Conservation (phyloP, 2,329 filamentous ascomycete genomes). For the Phaeoacremonium minimum region DNA sequence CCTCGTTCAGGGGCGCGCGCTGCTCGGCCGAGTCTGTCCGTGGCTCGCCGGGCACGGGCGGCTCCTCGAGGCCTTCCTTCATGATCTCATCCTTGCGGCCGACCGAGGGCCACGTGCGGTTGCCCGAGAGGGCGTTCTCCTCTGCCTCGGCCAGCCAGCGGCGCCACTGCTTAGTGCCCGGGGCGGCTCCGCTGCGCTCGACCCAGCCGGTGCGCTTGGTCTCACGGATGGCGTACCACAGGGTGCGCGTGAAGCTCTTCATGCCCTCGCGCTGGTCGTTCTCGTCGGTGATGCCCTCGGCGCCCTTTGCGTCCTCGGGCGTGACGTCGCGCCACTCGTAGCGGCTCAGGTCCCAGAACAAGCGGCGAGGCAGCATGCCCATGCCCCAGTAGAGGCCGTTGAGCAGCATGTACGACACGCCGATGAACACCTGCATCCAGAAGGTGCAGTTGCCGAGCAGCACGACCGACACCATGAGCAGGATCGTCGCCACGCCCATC, state of each 20-base stretch:
- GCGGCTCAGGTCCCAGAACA: constrained; percentile 53
- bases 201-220: constrained; percentile 51
- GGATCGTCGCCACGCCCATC: constrained; percentile 52
- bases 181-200: constrained; percentile 43
- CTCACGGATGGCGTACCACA: constrained; percentile 56
- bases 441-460: constrained; percentile 60
- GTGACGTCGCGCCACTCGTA: constrained; percentile 15
- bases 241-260: constrained; percentile 48
- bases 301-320: constrained; percentile 13
- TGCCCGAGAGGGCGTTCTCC: constrained; percentile 22
- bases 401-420: constrained; percentile 51
- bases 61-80: constrained; percentile 19
- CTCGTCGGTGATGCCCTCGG: constrained; percentile 22
- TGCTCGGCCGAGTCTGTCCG: constrained; percentile 7
- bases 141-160: constrained; percentile 48
- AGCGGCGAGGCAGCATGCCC: constrained; percentile 40
- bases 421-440: constrained; percentile 55
- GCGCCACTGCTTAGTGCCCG: constrained; percentile 47
- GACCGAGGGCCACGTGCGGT: constrained; percentile 41
- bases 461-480: constrained; percentile 59
- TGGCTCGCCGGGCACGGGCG: constrained; percentile 1
- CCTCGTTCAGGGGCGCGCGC: constrained; percentile 9
- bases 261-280: constrained; percentile 31
- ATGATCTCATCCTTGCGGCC: constrained; percentile 44
- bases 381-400: constrained; percentile 58